Conservation (phyloP, 257 asterid species). For the Solanum tarijense region DNA sequence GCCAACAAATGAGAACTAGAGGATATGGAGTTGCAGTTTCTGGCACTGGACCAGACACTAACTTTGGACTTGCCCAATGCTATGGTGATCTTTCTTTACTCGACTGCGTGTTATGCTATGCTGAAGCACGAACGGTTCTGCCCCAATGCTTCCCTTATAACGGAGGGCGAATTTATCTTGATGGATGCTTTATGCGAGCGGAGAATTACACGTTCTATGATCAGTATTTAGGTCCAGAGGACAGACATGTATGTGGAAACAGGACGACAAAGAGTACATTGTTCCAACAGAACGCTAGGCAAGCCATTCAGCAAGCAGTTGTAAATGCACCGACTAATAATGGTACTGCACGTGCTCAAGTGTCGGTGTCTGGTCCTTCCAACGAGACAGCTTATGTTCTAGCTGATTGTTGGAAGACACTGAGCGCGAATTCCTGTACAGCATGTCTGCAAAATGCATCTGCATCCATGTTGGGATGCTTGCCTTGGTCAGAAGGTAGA, state of each 20-base stretch:
- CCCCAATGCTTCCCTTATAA: background rate
- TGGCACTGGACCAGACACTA: background rate
- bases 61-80: background rate
- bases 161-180: background rate
- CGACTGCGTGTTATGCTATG: background rate
- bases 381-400: background rate
- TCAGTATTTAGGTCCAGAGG: background rate
- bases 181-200: background rate
- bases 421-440: background rate
- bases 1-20: background rate
- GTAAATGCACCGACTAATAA: background rate
- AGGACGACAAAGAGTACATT: background rate
- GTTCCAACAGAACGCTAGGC: background rate
- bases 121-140: background rate
- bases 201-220: background rate
- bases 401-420: background rate
- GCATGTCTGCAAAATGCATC: background rate
- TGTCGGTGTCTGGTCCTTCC: background rate
- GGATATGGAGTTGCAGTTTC: background rate
- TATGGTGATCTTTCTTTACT: background rate
- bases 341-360: background rate
- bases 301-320: background rate
- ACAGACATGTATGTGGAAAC: background rate
- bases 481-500: constrained; percentile 3
- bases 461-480: background rate